These are phyloP conservation scores for Steccherinum ochraceum DNA, from an alignment of 768 basidiomycete species.

Conservation along the genomic window DNA sequence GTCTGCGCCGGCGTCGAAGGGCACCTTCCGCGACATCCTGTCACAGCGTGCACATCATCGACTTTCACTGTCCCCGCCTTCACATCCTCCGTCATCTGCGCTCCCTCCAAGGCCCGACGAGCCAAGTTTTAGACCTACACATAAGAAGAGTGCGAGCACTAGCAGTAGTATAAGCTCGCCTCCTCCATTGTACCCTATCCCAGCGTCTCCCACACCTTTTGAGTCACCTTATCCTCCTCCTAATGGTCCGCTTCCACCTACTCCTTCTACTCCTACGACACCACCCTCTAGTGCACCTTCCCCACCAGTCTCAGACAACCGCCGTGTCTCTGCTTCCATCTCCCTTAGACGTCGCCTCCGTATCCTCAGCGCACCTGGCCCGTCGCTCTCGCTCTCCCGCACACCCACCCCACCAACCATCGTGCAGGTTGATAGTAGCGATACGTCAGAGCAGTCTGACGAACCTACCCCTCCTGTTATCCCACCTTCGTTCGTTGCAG, in stretches of 20 bases:
- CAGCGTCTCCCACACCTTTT: slow-evolving; percentile 38
- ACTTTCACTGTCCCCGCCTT: slow-evolving; percentile 38
- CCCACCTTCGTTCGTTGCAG: slow-evolving; percentile 18
- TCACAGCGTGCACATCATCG: slow-evolving; percentile 35
- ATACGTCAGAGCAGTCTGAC: slow-evolving; percentile 3
- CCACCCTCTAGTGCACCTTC: slow-evolving; percentile 12
- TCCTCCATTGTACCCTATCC: slow-evolving; percentile 31
- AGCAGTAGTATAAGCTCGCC: slow-evolving; percentile 15
- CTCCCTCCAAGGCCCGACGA: slow-evolving; percentile 71
- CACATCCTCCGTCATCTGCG: slow-evolving; percentile 51
- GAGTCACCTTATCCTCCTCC: slow-evolving; percentile 38
- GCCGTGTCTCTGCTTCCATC: no score
- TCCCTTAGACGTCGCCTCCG: slow-evolving; percentile 57
- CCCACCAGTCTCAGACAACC: slow-evolving; percentile 8
- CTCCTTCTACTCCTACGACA: slow-evolving; percentile 13
- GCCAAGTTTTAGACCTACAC: slow-evolving; percentile 9
- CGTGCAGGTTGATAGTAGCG: slow-evolving; percentile 16
- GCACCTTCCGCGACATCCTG: slow-evolving; percentile 51
- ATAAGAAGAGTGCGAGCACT: slow-evolving; percentile 21
- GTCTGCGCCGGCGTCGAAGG: slow-evolving; percentile 22
- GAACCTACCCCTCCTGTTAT: neutral
- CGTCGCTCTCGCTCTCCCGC: slow-evolving; percentile 18
- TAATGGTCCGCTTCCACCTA: slow-evolving; percentile 33
- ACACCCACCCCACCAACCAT: slow-evolving; percentile 24
- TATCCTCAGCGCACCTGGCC: slow-evolving; percentile 53